Conservation (phyloP, 176 grass and related monocot genomes). For the Puccinellia tenuiflora region DNA sequence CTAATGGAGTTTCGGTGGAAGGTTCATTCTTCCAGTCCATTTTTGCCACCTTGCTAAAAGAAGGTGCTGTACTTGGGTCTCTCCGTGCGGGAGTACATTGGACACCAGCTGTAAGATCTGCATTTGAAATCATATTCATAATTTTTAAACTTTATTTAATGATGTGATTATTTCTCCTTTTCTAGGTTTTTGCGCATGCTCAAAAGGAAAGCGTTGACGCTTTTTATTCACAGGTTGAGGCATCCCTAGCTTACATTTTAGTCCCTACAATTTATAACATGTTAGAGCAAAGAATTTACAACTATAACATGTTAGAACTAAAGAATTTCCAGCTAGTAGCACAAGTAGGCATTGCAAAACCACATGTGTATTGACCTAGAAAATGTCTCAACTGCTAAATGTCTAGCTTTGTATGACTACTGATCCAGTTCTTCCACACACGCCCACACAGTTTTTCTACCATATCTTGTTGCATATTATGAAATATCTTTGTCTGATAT, state of each 20-base stretch:
- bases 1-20: conserved; percentile 88
- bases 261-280: conserved; percentile 17
- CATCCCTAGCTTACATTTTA: conserved; percentile 13
- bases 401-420: neutral
- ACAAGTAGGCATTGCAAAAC: conserved; percentile 1
- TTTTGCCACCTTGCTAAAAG: conserved; percentile 88
- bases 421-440: neutral
- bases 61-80: conserved; percentile 65
- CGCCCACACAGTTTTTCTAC: neutral
- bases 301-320: conserved; percentile 5
- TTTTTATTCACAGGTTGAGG: conserved; percentile 89
- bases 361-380: conserved; percentile 8
- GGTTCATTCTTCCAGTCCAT: conserved; percentile 88
- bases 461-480: neutral
- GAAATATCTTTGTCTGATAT: neutral
- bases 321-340: conserved; percentile 13
- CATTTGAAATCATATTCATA: conserved; percentile 18
- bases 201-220: conserved; percentile 97
- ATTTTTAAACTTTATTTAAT: conserved; percentile 12
- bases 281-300: conserved; percentile 16
- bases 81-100: conserved; percentile 83
- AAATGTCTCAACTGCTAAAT: neutral
- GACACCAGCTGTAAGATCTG: conserved; percentile 85
- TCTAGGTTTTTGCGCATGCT: conserved; percentile 89
- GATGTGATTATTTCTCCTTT: conserved; percentile 30